phyloP scores from a whole-genome alignment of 805 yeast genomes.

The Wickerhamomyces pijperi region DNA sequence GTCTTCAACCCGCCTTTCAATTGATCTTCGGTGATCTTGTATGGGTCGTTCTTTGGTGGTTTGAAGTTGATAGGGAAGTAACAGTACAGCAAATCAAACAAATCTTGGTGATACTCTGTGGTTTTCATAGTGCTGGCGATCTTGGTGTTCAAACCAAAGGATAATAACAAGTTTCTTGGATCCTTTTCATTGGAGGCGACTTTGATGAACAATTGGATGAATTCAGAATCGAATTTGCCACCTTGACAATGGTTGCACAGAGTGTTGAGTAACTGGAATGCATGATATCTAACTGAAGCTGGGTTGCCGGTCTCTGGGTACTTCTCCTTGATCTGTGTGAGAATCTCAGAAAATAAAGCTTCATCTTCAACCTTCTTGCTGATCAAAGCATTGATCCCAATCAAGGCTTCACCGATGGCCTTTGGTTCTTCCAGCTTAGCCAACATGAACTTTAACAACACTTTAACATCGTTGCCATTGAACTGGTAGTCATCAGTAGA shows the following conservation, averaged over 20 bases:
- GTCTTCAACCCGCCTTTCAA: slow-evolving; percentile 50
- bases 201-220: slow-evolving; percentile 48
- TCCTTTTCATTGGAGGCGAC: slow-evolving; percentile 86
- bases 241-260: slow-evolving; percentile 19
- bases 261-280: slow-evolving; percentile 38
- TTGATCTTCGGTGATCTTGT: slow-evolving; percentile 65
- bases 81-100: slow-evolving; percentile 86
- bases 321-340: slow-evolving; percentile 31
- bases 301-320: slow-evolving; percentile 38
- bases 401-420: slow-evolving; percentile 38
- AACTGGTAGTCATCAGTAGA: slow-evolving; percentile 12
- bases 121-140: slow-evolving; percentile 49
- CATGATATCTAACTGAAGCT: slow-evolving; percentile 50
- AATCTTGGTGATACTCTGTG: slow-evolving; percentile 36
- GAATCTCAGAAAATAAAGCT: slow-evolving; percentile 24
- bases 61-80: slow-evolving; percentile 93
- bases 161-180: slow-evolving; percentile 71
- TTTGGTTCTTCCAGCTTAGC: slow-evolving; percentile 59
- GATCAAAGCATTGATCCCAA: slow-evolving; percentile 42
- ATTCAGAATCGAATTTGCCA: slow-evolving; percentile 23
- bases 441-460: slow-evolving; percentile 38
- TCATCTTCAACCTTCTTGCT: slow-evolving; percentile 38
- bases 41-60: slow-evolving; percentile 86
- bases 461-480: slow-evolving; percentile 27
- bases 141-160: slow-evolving; percentile 43